Evolutionary conservation across 2,329 filamentous ascomycete genomes (phyloP), one percentile per base, ranked within the genome.

Genomic region (Verticillium albo-atrum): DNA sequence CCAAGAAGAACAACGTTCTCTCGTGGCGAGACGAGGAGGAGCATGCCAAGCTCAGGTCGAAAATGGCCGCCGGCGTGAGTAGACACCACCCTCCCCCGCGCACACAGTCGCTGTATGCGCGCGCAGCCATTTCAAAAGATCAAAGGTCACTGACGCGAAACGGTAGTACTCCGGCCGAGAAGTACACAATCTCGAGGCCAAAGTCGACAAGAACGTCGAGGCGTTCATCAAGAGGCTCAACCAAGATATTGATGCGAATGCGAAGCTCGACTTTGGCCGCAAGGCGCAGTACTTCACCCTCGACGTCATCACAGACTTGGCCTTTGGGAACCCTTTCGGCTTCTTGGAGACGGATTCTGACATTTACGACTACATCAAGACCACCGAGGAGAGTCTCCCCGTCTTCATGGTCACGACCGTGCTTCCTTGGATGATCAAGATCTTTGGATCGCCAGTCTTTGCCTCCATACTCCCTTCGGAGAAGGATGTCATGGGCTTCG

Each of bases 261-360:
- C 85, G 3, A 65, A 74, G 15, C 70, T 81, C 64, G 80, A 85
- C 60, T 66, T 84, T 25, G 77, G 76, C 3, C 70, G 70, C 5
- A 78, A 79, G 35, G 74, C 76, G 2, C 79, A 81, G 50, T 83
- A 75, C 70, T 79, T 83, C 50, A 82, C 81, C 0, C 67, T 85
- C 0, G 82, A 85, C 60, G 78, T 84, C 27, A 81, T 85, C 52
- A 80, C 77, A 14, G 75, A 77, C n/a, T 61, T 85, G 15, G 80
- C 79, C 1, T 79, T 83, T 50, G 81, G 80, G 6, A 66, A 76
- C 30, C 69, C 75, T 0, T 80, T 82, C 60, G 79, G 80, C 15
- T 80, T 77, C 64, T 59, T 82, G 2, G 72, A 73, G 32, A 68
- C 71, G 3, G 76, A 83, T 62, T 70, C 73, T 4, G 80, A 83